A percentile compares a stretch with the other conserved stretches of the same genome.
These are phyloP conservation scores for Chlorophyllum brunneum DNA, from an alignment of 768 basidiomycete genomes.

Conservation along the genomic window DNA sequence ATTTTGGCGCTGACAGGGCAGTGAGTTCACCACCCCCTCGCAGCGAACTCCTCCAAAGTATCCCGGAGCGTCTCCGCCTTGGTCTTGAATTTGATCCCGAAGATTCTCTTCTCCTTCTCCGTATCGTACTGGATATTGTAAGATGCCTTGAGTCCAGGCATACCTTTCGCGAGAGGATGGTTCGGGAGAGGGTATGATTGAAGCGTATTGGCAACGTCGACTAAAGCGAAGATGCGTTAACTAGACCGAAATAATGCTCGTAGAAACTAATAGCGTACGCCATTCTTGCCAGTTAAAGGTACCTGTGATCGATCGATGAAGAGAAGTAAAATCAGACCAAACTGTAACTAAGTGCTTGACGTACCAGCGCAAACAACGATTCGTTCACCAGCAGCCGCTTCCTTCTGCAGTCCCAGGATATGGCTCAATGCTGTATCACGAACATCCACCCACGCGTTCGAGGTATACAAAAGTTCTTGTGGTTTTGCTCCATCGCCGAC, in stretches of 20 bases:
- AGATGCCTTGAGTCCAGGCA: constrained; percentile 23
- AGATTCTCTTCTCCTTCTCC: constrained; percentile 24
- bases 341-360: neutral
- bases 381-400: constrained; percentile 52
- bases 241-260: neutral
- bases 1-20: too few species aligned
- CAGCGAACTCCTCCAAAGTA: constrained; percentile 27
- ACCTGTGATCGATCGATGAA: constrained; percentile 10
- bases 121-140: constrained; percentile 23
- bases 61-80: constrained; percentile 28
- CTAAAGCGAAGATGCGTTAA: constrained; percentile 12
- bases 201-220: constrained; percentile 29
- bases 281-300: constrained; percentile 32
- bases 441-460: constrained; percentile 43
- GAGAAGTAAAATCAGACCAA: neutral
- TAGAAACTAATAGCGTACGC: constrained; percentile 19
- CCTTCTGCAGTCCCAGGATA: constrained; percentile 44
- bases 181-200: constrained; percentile 21
- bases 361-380: constrained; percentile 45
- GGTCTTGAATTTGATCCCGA: constrained; percentile 27
- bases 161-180: constrained; percentile 21
- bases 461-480: constrained; percentile 16
- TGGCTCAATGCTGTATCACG: constrained; percentile 58
- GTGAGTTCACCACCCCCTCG: constrained; percentile 31
- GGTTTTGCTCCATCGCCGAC: constrained; percentile 18